Evolutionary conservation across 129 eudicot species (phyloP).

Genomic region (Artemisia tridentata): DNA sequence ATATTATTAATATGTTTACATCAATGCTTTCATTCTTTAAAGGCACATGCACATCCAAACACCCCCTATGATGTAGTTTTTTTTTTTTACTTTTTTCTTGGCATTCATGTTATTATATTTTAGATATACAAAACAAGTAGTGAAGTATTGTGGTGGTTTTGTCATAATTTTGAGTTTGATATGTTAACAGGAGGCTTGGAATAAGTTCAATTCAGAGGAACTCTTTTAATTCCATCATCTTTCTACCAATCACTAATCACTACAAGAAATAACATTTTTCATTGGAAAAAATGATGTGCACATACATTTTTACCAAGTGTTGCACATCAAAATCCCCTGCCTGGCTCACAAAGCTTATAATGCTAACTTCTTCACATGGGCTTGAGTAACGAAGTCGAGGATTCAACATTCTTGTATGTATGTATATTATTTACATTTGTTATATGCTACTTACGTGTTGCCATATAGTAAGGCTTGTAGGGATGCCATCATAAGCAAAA

Average conservation of each 20-base stretch:
- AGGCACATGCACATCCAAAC: no score
- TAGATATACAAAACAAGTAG: no score
- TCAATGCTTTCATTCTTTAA: no score
- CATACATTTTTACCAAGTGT: background rate
- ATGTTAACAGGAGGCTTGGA: conserved; percentile 82
- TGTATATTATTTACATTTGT: conserved; percentile 40
- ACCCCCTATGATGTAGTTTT: no score
- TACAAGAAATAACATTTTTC: no score
- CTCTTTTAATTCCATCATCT: conserved; percentile 38
- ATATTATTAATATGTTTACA: no score
- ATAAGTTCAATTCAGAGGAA: conserved; percentile 93
- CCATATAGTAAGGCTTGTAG: conserved; percentile 31
- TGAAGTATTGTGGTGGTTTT: background rate
- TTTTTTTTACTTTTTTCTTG: no score
- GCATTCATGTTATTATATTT: no score
- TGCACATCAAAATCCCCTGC: conserved; percentile 8
- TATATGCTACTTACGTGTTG: background rate
- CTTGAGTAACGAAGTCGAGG: no score
- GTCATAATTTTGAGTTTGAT: conserved; percentile 17
- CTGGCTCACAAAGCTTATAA: conserved; percentile 13
- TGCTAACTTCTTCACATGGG: conserved; percentile 2
- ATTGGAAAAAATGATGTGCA: background rate
- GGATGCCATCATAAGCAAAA: conserved; percentile 11
- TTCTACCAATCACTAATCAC: background rate
- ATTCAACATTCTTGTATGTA: conserved; percentile 4